phyloP scores from a whole-genome alignment of 2,329 filamentous ascomycete species.

The Phaeophleospora eucalypticola region DNA sequence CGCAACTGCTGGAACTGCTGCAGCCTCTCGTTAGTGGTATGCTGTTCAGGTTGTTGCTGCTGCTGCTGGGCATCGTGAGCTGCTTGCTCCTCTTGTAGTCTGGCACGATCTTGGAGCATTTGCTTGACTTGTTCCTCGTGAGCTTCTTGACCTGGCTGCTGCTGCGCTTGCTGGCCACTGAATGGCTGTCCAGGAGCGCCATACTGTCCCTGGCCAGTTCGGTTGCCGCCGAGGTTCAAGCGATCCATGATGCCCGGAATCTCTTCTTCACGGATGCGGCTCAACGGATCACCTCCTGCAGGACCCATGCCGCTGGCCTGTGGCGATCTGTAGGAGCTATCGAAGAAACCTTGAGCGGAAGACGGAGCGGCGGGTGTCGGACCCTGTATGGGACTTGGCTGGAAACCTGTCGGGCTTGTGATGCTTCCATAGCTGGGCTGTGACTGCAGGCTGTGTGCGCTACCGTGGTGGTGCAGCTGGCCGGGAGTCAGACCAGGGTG shows the following conservation, averaged over 20 bases:
- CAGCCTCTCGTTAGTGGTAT: slow-evolving; percentile 58
- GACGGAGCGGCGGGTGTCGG: slow-evolving; percentile 23
- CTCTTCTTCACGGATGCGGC: slow-evolving; percentile 64
- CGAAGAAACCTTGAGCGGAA: slow-evolving; percentile 63
- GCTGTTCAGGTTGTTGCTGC: slow-evolving; percentile 47
- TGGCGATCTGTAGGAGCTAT: slow-evolving; percentile 48
- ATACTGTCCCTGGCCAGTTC: slow-evolving; percentile 48
- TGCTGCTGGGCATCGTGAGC: slow-evolving; percentile 47
- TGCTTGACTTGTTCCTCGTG: slow-evolving; percentile 56
- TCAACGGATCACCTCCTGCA: slow-evolving; percentile 43
- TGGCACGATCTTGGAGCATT: slow-evolving; percentile 59
- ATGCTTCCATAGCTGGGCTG: slow-evolving; percentile 97
- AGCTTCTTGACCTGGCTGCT: slow-evolving; percentile 30
- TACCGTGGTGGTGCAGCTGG: slow-evolving; percentile 87
- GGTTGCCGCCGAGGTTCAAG: slow-evolving; percentile 54
- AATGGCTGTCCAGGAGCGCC: slow-evolving; percentile 42
- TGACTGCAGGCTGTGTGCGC: slow-evolving; percentile 91
- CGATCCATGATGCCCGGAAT: slow-evolving; percentile 61
- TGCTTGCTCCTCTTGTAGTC: slow-evolving; percentile 59
- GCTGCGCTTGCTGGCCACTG: slow-evolving; percentile 37
- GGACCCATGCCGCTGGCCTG: slow-evolving; percentile 41
- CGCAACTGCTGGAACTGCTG: slow-evolving; percentile 80
- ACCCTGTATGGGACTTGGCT: slow-evolving; percentile 55
- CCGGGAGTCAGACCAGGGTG: slow-evolving; percentile 39
- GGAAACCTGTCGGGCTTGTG: slow-evolving; percentile 67